Base-by-base conservation (phyloP, 208 protist species). In the Willaertia magna region DNA sequence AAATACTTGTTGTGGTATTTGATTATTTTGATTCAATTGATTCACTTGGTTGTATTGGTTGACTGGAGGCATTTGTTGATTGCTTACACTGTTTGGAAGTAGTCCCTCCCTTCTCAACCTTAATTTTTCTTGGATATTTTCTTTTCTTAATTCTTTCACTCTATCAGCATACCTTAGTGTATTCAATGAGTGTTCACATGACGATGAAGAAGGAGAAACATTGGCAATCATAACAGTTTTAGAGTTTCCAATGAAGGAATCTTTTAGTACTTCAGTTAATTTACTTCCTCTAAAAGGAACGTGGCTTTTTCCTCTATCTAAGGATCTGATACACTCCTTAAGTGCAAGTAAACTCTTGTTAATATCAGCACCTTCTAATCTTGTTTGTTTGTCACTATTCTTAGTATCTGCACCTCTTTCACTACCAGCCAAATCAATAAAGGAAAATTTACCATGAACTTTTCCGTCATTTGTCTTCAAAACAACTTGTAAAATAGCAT, bases 391-490 rank as follows among this genome's bases (percentile, higher is more conserved):
- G 87, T 98, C 95, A 85, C 91, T 95, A 87, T 98, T 91, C 74
- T 91, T 93, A 0, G 97, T 98, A 89, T 99, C 97, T 16, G 95
- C 94, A 42, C 94, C 96, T 51, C 98, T 92, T 90, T 99, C 98
- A 87, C 94, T 97, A 42, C 98, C 98, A 49, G 98, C 98, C 18
- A 99, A 89, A 89, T 99, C 98, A 89, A 99, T 99, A 89, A 99
- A 98, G 39, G 94, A 97, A 74, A 85, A 85, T 89, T 87, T 86
- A 34, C 85, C 84, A 48, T 85, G 85, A 42, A 93, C 89, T 0
- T 91, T 89, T 44, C 1, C 34, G 9, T 51, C 34, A 12, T 49
- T 47, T 14, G 12, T 11, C 84, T 90, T 67, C 1, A 97, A 88
- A 85, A 94, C 92, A 14, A 97, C 90, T 78, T 95, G 92, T 85